Base-by-base conservation (phyloP, 352 stramenopile species). In the Peronospora belbahrii region DNA sequence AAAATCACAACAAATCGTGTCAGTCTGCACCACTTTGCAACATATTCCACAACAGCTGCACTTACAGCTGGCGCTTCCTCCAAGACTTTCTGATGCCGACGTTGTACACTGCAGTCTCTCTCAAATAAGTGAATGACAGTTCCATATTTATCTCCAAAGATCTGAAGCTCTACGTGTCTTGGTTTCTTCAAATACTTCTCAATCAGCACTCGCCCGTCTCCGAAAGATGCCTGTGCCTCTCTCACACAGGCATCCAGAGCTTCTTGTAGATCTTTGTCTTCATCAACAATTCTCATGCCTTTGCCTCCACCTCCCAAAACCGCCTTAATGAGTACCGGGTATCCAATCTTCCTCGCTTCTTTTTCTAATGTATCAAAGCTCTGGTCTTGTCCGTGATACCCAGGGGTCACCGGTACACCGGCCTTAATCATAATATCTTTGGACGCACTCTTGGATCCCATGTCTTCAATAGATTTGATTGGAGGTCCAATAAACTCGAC, bases 41-140 rank as follows among this genome's bases (percentile, higher is more conserved):
- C 20, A 32, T 13, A 0, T 8, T 42, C n/a, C 13, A 2, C 20
- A 42, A 11, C 22, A 37, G 15, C n/a, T 36, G 11, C 19, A 69
- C 76, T 52, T 56, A 92, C 82, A 46, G 88, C 88, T 10, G 91
- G 90, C 0, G 90, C 85, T 64, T 97, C 91, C 59, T 97, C 91
- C 18, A 97, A 64, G 19, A 97, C 89, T 73, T 97, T 97, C 56
- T 97, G 91, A 59, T 97, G 85, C 7, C 88, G 74, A 28, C 91
- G 71, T 68, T 96, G 87, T 17, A 96, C 77, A 30, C 67, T 88
- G 67, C 88, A 97, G 48, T 97, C 88, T 52, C 88, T 75, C 51
- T 97, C 89, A 24, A 83, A 90, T n/a, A 97, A 55, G 46, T 95
- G 74, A 23, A 97, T 72, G 24, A 83, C 73, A 45, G 96, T 94